phyloP scores from a whole-genome alignment of 2,329 filamentous ascomycete species.

The Cordyceps javanica region DNA sequence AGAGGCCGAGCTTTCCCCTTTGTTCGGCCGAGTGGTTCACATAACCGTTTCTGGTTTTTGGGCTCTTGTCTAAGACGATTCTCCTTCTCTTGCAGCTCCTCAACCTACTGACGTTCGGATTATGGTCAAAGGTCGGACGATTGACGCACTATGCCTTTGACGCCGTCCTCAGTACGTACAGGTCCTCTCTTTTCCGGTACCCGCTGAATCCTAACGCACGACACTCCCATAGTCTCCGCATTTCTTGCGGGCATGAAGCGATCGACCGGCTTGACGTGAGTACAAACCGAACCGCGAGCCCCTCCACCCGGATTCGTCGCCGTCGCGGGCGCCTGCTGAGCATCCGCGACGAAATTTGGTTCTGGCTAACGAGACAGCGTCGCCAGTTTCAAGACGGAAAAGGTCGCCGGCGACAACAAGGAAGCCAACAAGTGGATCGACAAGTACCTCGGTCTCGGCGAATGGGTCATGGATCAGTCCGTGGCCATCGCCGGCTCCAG shows the following conservation, averaged over 20 bases:
- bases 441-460: conserved; percentile 88
- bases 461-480: conserved; percentile 98
- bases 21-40: not conserved
- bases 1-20: not conserved
- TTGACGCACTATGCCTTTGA: conserved; percentile 94
- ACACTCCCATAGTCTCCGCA: conserved; percentile 64
- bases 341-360: no score
- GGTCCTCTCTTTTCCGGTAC: conserved; percentile 4
- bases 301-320: not conserved
- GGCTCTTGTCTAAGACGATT: conserved; percentile 28
- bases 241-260: conserved; percentile 96
- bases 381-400: conserved; percentile 81
- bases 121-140: conserved; percentile 78
- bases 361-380: conserved; percentile 21
- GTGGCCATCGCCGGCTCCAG: conserved; percentile 85
- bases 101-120: conserved; percentile 62
- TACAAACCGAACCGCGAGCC: conserved; percentile 23
- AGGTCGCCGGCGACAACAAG: conserved; percentile 71
- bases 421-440: conserved; percentile 84
- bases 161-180: conserved; percentile 73
- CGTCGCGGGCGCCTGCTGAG: not conserved
- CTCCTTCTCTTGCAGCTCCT: conserved; percentile 42
- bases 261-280: conserved; percentile 96
- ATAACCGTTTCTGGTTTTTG: not conserved
- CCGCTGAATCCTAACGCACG: no score